phyloP scores from a whole-genome alignment of 768 basidiomycete species.

The Dioszegia crocea region DNA sequence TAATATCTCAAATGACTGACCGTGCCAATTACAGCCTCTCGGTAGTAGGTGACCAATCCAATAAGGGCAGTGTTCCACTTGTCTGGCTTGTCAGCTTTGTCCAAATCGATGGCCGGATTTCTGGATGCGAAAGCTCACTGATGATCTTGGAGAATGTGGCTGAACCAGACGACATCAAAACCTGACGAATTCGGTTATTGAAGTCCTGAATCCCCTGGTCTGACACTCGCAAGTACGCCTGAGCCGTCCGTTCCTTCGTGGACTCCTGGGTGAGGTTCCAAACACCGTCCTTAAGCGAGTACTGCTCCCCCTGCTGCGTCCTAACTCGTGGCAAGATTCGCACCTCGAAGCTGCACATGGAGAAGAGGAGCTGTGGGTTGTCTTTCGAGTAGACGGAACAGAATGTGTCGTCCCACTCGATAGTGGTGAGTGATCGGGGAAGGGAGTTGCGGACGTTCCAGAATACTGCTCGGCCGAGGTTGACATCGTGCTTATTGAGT shows the following conservation, averaged over 20 bases:
- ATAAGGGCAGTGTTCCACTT: slow-evolving; percentile 31
- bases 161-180: slow-evolving; percentile 96
- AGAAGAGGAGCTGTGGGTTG: slow-evolving; percentile 95
- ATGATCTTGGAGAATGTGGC: slow-evolving; percentile 99
- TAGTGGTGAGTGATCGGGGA: slow-evolving; percentile 91
- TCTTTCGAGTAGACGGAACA: slow-evolving; percentile 96
- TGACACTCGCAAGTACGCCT: slow-evolving; percentile 95
- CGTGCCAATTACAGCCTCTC: slow-evolving; percentile 69
- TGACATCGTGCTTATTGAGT: slow-evolving; percentile 98
- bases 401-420: slow-evolving; percentile 98
- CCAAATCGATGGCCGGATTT: neutral
- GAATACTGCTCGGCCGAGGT: slow-evolving; percentile 94
- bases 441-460: slow-evolving; percentile 99
- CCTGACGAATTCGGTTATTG: slow-evolving; percentile 88
- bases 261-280: slow-evolving; percentile 98
- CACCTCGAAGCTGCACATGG: slow-evolving; percentile 98
- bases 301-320: slow-evolving; percentile 92
- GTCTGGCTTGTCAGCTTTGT: neutral
- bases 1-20: neutral
- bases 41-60: slow-evolving; percentile 92
- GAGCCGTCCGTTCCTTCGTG: slow-evolving; percentile 94
- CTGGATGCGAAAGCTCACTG: slow-evolving; percentile 21
- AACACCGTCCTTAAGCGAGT: slow-evolving; percentile 90
- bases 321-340: slow-evolving; percentile 95
- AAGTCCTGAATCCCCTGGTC: slow-evolving; percentile 97